Evolutionary conservation across 148 eudicot genomes (phyloP).

Genomic region (Amaranthus palmeri): DNA sequence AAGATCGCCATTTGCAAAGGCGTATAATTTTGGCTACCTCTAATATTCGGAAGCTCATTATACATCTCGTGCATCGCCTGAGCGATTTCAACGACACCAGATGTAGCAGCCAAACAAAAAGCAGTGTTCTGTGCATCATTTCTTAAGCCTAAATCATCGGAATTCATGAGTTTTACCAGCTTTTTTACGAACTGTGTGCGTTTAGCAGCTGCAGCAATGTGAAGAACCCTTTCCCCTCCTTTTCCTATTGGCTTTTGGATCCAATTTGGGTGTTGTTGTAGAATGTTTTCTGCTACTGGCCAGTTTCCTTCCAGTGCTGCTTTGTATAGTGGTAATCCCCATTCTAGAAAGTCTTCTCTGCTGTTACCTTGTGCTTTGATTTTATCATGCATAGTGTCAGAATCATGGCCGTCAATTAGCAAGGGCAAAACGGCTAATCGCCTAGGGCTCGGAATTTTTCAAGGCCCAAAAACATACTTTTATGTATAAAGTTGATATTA

Average conservation of each 20-base stretch:
- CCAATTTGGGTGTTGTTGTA: background rate
- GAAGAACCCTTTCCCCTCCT: conserved; percentile 28
- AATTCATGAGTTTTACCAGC: conserved; percentile 9
- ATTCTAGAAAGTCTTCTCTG: conserved; percentile 7
- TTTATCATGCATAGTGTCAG: background rate
- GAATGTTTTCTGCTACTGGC: background rate
- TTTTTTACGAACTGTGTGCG: conserved; percentile 9
- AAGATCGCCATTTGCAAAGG: conserved; percentile 28
- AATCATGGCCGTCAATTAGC: no score
- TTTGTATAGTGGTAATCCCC: conserved; percentile 15
- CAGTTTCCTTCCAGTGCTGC: conserved; percentile 21
- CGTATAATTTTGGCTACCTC: conserved; percentile 23
- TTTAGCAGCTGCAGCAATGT: conserved; percentile 25
- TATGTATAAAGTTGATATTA: no score
- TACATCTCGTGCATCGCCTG: conserved; percentile 14
- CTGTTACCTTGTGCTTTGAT: background rate
- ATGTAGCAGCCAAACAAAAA: conserved; percentile 27
- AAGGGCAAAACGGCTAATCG: no score
- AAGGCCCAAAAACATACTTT: no score
- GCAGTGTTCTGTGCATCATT: conserved; percentile 26
- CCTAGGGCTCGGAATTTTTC: no score
- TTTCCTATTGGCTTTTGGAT: conserved; percentile 16
- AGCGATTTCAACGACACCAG: conserved; percentile 27
- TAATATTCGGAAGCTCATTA: conserved; percentile 13
- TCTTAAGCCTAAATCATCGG: background rate